Conservation (phyloP, 306 rosid genomes). For the Ormosia emarginata region DNA sequence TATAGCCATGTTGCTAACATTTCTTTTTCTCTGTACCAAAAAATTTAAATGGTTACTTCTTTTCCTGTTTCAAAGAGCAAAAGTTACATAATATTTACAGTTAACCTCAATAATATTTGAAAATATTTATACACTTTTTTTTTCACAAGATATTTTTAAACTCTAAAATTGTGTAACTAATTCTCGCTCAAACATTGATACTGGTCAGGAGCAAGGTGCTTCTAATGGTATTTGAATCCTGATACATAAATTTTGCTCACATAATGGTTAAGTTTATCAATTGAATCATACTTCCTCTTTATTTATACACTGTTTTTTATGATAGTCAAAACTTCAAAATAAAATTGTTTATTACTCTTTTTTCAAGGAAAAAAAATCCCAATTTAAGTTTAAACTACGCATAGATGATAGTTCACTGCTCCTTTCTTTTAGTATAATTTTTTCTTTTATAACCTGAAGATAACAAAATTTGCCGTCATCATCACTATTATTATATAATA, state of each 20-base stretch:
- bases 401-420: too few species aligned
- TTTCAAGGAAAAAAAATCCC: too few species aligned
- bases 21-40: neutral
- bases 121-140: too few species aligned
- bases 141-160: neutral
- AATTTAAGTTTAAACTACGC: too few species aligned
- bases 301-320: too few species aligned
- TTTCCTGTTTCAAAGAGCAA: neutral
- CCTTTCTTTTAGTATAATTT: too few species aligned
- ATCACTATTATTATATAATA: too few species aligned
- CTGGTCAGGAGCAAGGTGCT: neutral
- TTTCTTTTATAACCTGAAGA: too few species aligned
- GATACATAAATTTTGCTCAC: neutral
- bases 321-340: too few species aligned
- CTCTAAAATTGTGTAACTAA: neutral
- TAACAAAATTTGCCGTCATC: neutral
- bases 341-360: too few species aligned
- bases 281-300: too few species aligned
- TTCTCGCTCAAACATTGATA: neutral
- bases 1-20: neutral
- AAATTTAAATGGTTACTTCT: neutral
- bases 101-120: neutral
- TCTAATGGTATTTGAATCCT: neutral
- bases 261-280: too few species aligned
- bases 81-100: neutral